Percentiles rank a stretch among this genome's conserved stretches.
Evolutionary conservation across 2,329 filamentous ascomycete species (phyloP).

Genomic region (Pseudogymnoascus sp.): DNA sequence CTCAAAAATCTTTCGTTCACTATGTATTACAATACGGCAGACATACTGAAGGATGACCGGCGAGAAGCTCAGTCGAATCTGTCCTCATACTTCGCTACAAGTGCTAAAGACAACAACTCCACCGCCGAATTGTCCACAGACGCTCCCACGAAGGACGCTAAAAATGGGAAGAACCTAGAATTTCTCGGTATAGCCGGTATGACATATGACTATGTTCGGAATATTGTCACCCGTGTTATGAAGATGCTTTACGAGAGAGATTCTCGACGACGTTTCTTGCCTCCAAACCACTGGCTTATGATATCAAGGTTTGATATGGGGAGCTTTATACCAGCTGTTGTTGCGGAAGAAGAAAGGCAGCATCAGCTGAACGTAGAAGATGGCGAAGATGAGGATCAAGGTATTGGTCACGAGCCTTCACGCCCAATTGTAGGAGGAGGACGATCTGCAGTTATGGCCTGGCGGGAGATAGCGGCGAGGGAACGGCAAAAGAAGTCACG

Average conservation of each 20-base stretch:
- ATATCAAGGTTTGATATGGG: slow-evolving; percentile 80
- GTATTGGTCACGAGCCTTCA: slow-evolving; percentile 33
- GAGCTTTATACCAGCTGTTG: slow-evolving; percentile 78
- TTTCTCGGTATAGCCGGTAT: slow-evolving; percentile 63
- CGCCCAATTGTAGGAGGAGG: slow-evolving; percentile 29
- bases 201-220: slow-evolving; percentile 70
- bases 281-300: slow-evolving; percentile 90
- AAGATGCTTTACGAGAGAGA: slow-evolving; percentile 90
- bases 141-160: slow-evolving; percentile 1
- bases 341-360: slow-evolving; percentile 78
- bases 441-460: slow-evolving; percentile 20
- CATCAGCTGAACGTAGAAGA: slow-evolving; percentile 59
- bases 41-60: slow-evolving; percentile 45
- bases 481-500: slow-evolving; percentile 61
- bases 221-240: slow-evolving; percentile 71
- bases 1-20: slow-evolving; percentile 87
- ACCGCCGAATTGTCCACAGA: background rate
- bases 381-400: slow-evolving; percentile 46
- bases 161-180: background rate
- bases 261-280: slow-evolving; percentile 78
- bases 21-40: slow-evolving; percentile 74
- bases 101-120: slow-evolving; percentile 6
- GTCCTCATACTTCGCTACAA: slow-evolving; percentile 38
- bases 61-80: slow-evolving; percentile 32
- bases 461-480: slow-evolving; percentile 53